Evolutionary conservation across 2,329 filamentous ascomycete species (phyloP), one percentile per base, ranked within the genome.

Genomic region (Fusarium beomiforme): DNA sequence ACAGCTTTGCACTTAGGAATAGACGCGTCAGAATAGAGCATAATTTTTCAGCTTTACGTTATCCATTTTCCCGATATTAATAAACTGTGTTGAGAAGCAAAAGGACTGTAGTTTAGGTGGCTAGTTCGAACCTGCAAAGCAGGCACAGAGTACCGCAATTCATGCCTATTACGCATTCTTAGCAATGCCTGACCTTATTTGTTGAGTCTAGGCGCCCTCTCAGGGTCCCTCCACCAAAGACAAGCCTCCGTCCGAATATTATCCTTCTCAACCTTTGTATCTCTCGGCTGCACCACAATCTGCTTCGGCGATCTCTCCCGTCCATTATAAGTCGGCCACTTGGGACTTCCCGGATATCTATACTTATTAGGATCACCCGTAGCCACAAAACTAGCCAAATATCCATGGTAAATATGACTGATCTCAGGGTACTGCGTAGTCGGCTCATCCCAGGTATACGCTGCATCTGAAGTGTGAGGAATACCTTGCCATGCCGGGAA

Each of bases 361-460:
- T 76, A 67, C 0, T 59, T 64, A 21, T 82, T 82, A 0, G 81
- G 81, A 58, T 83, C 71, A 2, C 81, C 81, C 0, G 75, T 73
- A 0, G 76, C 67, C 6, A 82, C 80, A 51, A 83, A 83, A 37
- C 80, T 83, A 2, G 81, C 73, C 44, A 82, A 65, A 42, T 83
- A 81, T 1, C 71, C 79, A 37, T 83, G 81, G 36, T 81, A 82
- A 0, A 79, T 24, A 23, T 78, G 77, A 11, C 80, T 76, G n/a
- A 82, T 73, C 21, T 81, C 80, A 0, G 80, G 81, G 21, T 80
- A 76, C 63, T 81, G 80, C 1, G 78, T 72, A 4, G 65, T 69
- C 1, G 79, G 75, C 29, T 81, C 81, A 39, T 80, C 69, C 81
- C 81, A 83, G 0, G 80, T 79, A 56, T 81, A 82, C 9, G 59